These are phyloP conservation scores for Clitopilus passeckerianus DNA, from an alignment of 768 basidiomycete species.

Conservation along the genomic window DNA sequence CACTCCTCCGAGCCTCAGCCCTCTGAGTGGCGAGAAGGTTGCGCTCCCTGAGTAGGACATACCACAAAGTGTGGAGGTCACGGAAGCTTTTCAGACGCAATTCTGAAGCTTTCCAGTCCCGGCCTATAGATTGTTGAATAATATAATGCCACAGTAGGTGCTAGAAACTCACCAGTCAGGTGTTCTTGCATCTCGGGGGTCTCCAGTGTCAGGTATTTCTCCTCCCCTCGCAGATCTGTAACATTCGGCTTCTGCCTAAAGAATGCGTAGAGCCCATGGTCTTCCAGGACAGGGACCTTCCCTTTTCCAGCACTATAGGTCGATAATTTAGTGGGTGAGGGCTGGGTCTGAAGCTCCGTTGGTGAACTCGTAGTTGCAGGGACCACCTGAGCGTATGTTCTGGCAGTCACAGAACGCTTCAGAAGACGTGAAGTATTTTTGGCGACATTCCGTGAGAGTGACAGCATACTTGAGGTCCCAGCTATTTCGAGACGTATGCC, in stretches of 20 bases:
- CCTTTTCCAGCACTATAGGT: constrained; percentile 9
- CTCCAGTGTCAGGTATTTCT: constrained; percentile 18
- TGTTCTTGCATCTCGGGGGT: constrained; percentile 20
- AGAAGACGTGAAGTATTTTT: neutral
- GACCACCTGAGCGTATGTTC: constrained; percentile 2
- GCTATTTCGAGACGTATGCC: neutral
- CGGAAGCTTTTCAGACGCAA: constrained; percentile 87
- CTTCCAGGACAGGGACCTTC: constrained; percentile 36
- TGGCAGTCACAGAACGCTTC: constrained; percentile 3
- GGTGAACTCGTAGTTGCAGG: constrained; percentile 6
- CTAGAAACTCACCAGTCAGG: constrained; percentile 19
- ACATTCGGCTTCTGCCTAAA: constrained; percentile 47
- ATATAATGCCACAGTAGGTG: neutral
- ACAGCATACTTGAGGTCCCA: neutral
- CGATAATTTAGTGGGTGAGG: constrained; percentile 1
- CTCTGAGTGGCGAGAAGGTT: constrained; percentile 88
- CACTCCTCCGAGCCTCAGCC: constrained; percentile 69
- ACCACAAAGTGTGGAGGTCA: constrained; percentile 95
- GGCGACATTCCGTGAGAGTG: neutral
- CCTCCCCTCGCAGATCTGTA: constrained; percentile 26
- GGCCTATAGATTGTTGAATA: constrained; percentile 44
- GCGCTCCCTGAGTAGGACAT: constrained; percentile 80
- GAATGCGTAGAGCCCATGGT: constrained; percentile 77
- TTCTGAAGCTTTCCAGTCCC: constrained; percentile 84
- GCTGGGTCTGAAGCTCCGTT: constrained; percentile 3